Conservation (phyloP, 306 rosid genomes). For the Erythrophleum fordii region DNA sequence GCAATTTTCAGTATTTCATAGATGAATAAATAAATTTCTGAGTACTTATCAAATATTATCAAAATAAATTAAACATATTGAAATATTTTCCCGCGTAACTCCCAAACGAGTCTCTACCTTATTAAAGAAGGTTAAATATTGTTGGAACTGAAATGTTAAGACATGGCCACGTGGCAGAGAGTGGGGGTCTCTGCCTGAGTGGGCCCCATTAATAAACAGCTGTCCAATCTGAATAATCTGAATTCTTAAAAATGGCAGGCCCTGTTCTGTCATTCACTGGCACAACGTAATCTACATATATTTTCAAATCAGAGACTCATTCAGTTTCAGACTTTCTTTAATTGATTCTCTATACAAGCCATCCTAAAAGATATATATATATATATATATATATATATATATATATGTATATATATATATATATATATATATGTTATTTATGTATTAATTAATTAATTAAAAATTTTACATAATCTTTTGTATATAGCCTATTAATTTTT, state of each 20-base stretch:
- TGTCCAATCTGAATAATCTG: not conserved
- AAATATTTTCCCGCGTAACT: not conserved
- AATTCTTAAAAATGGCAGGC: not conserved
- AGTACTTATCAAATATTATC: too few species aligned
- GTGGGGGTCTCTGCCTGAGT: not conserved
- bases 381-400: too few species aligned
- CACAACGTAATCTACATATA: not conserved
- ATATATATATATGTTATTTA: too few species aligned
- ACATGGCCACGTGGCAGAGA: not conserved
- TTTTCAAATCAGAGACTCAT: not conserved
- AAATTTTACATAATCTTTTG: too few species aligned
- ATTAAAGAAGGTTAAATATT: not conserved
- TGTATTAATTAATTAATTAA: too few species aligned
- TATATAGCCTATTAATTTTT: too few species aligned
- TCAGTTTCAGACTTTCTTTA: not conserved
- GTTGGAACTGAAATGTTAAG: not conserved
- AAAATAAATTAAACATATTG: too few species aligned
- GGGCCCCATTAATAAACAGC: not conserved
- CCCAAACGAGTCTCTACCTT: not conserved
- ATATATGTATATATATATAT: too few species aligned
- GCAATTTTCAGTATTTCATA: too few species aligned
- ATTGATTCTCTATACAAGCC: not conserved
- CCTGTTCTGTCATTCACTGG: slow-evolving; percentile 14
- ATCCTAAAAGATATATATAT: too few species aligned
- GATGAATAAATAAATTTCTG: too few species aligned